Conservation (phyloP, 768 basidiomycete species). For the Amanita rubescens region DNA sequence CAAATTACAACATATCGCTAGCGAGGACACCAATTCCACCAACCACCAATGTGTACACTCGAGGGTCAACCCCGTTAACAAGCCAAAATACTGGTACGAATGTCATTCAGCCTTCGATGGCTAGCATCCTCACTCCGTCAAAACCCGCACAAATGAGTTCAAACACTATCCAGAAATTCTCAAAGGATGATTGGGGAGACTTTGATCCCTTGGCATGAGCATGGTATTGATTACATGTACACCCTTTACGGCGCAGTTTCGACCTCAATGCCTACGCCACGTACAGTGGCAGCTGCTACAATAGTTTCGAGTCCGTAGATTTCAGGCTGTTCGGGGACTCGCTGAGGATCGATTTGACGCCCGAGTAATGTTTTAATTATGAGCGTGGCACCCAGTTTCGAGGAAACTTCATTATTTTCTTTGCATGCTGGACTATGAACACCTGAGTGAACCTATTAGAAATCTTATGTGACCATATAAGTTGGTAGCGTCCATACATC, state of each 20-base stretch:
- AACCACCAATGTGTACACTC: slow-evolving; percentile 6
- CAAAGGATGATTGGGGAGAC: slow-evolving; percentile 71
- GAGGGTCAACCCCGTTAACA: neutral
- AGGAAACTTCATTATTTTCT: slow-evolving; percentile 65
- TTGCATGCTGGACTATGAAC: slow-evolving; percentile 58
- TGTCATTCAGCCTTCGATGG: slow-evolving; percentile 22
- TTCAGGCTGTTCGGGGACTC: slow-evolving; percentile 28
- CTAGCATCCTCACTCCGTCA: slow-evolving; percentile 54
- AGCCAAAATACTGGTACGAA: slow-evolving; percentile 7
- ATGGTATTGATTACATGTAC: neutral
- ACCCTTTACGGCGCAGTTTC: slow-evolving; percentile 24
- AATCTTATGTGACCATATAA: neutral
- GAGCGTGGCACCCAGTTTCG: slow-evolving; percentile 68
- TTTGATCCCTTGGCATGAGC: slow-evolving; percentile 67
- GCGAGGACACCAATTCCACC: slow-evolving; percentile 11
- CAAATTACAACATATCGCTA: slow-evolving; percentile 25
- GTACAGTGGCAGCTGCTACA: slow-evolving; percentile 44
- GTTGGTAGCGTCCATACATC: slow-evolving; percentile 40
- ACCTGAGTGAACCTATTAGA: slow-evolving; percentile 34
- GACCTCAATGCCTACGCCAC: slow-evolving; percentile 34
- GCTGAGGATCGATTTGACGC: slow-evolving; percentile 29
- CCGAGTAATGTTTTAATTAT: slow-evolving; percentile 57
- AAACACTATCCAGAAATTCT: slow-evolving; percentile 34
- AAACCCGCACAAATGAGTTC: slow-evolving; percentile 47
- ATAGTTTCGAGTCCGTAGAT: slow-evolving; percentile 39